These are phyloP conservation scores for Zygoascus flipseniorum DNA, from an alignment of 805 yeast genomes.

Conservation along the genomic window DNA sequence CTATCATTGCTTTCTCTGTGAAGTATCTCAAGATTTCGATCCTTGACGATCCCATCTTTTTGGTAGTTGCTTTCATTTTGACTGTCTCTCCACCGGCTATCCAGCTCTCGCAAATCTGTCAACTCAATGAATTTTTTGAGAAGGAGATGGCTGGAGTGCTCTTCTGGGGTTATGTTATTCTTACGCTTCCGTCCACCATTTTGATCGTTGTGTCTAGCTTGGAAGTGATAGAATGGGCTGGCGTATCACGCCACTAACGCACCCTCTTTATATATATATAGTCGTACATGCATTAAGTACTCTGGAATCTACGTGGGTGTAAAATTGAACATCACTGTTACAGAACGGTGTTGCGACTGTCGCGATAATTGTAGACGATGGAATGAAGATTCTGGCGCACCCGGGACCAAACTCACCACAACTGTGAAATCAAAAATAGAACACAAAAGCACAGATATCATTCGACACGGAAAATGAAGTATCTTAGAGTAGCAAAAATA, in stretches of 20 bases:
- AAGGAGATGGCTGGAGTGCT: conserved; percentile 57
- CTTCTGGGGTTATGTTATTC: conserved; percentile 58
- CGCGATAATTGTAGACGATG: too few species aligned
- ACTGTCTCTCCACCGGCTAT: conserved; percentile 63
- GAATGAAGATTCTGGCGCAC: too few species aligned
- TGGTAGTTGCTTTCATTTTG: conserved; percentile 49
- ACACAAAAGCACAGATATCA: too few species aligned
- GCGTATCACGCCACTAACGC: conserved; percentile 14
- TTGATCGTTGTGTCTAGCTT: conserved; percentile 46
- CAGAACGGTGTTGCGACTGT: too few species aligned
- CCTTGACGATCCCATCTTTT: conserved; percentile 49
- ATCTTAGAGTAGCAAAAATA: conserved; percentile 5
- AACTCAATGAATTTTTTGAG: conserved; percentile 50
- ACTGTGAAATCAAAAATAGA: too few species aligned
- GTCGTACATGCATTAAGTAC: too few species aligned
- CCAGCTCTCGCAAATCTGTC: conserved; percentile 58
- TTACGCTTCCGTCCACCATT: conserved; percentile 53
- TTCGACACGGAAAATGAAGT: too few species aligned
- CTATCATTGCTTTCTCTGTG: conserved; percentile 44
- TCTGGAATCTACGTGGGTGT: too few species aligned
- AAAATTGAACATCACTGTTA: too few species aligned
- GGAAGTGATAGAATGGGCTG: conserved; percentile 48
- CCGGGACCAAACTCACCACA: too few species aligned
- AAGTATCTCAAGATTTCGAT: conserved; percentile 41
- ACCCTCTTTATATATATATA: too few species aligned